Conservation (phyloP, 1,284 basidiomycete species). For the Melanopsichium pennsylvanicum region DNA sequence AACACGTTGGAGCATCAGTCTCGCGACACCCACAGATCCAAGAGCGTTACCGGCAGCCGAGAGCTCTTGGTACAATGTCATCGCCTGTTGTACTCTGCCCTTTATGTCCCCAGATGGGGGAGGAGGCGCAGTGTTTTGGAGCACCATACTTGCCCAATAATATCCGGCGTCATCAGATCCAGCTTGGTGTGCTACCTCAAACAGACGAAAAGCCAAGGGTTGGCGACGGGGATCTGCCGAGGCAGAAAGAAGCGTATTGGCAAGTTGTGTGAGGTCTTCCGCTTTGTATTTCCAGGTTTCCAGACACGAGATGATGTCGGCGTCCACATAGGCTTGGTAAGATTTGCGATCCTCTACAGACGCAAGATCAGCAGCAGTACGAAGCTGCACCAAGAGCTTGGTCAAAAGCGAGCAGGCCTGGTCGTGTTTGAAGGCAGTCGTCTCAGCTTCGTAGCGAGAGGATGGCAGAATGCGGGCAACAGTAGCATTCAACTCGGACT, state of each 20-base stretch:
- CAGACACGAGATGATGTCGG: slow-evolving; percentile 10
- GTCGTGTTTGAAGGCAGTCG: slow-evolving; percentile 11
- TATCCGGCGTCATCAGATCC: slow-evolving; percentile 53
- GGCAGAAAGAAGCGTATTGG: slow-evolving; percentile 19
- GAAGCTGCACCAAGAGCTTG: slow-evolving; percentile 39
- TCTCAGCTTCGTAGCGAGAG: slow-evolving; percentile 9
- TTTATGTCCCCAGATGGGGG: slow-evolving; percentile 18
- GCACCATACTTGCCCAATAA: slow-evolving; percentile 57
- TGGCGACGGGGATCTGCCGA: slow-evolving; percentile 42
- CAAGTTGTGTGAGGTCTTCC: slow-evolving; percentile 23
- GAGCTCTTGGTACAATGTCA: slow-evolving; percentile 43
- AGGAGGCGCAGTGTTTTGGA: slow-evolving; percentile 41
- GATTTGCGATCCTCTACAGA: slow-evolving; percentile 15
- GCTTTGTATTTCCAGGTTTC: slow-evolving; percentile 7
- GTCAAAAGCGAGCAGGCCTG: slow-evolving; percentile 22
- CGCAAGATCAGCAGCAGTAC: slow-evolving; percentile 25
- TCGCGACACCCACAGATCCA: slow-evolving; percentile 46
- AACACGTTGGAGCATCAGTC: slow-evolving; percentile 43
- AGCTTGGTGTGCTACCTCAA: slow-evolving; percentile 32
- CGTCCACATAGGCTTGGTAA: slow-evolving; percentile 27
- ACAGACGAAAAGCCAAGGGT: slow-evolving; percentile 40
- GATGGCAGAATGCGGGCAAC: slow-evolving; percentile 24
- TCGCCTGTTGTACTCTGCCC: slow-evolving; percentile 29
- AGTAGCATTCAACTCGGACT: slow-evolving; percentile 19
- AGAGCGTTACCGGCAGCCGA: slow-evolving; percentile 48